Evolutionary conservation across 83 land plant genomes (phyloP).

Genomic region (Picea abies): DNA sequence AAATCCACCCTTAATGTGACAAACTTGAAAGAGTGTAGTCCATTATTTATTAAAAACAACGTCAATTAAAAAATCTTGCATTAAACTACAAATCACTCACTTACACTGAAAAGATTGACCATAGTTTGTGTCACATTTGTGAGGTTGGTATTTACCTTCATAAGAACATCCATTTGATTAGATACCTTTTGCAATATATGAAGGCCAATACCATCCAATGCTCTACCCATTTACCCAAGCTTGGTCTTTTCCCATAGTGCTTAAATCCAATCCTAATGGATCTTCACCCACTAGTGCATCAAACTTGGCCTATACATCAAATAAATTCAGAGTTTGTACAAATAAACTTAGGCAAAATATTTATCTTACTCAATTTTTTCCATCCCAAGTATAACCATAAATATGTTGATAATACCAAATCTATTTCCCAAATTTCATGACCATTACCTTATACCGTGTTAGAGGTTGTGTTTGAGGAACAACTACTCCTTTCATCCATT

Average conservation of each 20-base stretch:
- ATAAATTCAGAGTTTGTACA: neutral
- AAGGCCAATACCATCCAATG: slow-evolving; percentile 87
- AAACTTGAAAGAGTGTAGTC: neutral
- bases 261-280: slow-evolving; percentile 75
- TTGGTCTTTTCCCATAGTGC: slow-evolving; percentile 96
- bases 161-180: slow-evolving; percentile 63
- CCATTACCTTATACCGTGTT: neutral
- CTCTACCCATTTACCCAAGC: slow-evolving; percentile 92
- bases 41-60: neutral
- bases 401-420: neutral
- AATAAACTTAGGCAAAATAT: neutral
- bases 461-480: too few relatives aligned
- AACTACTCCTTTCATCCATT: slow-evolving; percentile 31
- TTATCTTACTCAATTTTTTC: neutral
- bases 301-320: slow-evolving; percentile 23
- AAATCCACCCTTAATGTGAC: neutral
- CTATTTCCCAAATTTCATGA: neutral
- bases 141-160: slow-evolving; percentile 49
- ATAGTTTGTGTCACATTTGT: slow-evolving; percentile 63
- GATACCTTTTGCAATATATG: slow-evolving; percentile 45
- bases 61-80: neutral
- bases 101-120: slow-evolving; percentile 55
- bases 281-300: slow-evolving; percentile 66
- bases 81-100: slow-evolving; percentile 20
- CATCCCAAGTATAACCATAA: neutral